phyloP scores from a whole-genome alignment of 2,329 filamentous ascomycete genomes.

The Ciborinia camelliae region DNA sequence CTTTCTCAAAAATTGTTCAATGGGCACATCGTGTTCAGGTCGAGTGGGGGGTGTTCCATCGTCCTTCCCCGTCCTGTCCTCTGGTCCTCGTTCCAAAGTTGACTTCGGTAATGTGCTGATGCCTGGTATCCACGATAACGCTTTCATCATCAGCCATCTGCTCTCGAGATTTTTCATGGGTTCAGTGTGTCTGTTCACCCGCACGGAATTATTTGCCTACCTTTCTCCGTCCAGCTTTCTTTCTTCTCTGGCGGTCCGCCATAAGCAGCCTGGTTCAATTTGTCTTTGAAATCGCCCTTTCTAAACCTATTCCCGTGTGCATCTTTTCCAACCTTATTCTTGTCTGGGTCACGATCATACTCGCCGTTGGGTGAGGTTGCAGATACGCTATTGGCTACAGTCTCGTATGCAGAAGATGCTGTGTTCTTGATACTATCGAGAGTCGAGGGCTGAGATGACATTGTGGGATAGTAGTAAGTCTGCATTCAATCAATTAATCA shows the following conservation, averaged over 20 bases:
- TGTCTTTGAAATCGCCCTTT: slow-evolving; percentile 31
- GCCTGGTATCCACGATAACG: slow-evolving; percentile 28
- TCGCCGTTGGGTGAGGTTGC: slow-evolving; percentile 9
- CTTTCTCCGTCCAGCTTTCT: slow-evolving; percentile 27
- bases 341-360: slow-evolving; percentile 24
- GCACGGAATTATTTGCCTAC: slow-evolving; percentile 19
- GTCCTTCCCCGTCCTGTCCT: slow-evolving; percentile 4
- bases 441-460: slow-evolving; percentile 31
- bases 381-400: slow-evolving; percentile 19
- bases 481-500: neutral
- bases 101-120: slow-evolving; percentile 21
- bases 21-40: slow-evolving; percentile 35
- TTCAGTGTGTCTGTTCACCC: neutral
- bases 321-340: slow-evolving; percentile 25
- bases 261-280: slow-evolving; percentile 30
- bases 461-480: slow-evolving; percentile 23
- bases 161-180: neutral
- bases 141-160: slow-evolving; percentile 25
- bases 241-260: slow-evolving; percentile 17
- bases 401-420: slow-evolving; percentile 22
- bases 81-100: slow-evolving; percentile 22
- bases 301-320: slow-evolving; percentile 25
- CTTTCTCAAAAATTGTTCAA: slow-evolving; percentile 34
- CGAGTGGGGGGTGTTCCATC: slow-evolving; percentile 25
- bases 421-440: slow-evolving; percentile 27